phyloP scores from a whole-genome alignment of 257 asterid species.

The Solanum megistacrolobum region DNA sequence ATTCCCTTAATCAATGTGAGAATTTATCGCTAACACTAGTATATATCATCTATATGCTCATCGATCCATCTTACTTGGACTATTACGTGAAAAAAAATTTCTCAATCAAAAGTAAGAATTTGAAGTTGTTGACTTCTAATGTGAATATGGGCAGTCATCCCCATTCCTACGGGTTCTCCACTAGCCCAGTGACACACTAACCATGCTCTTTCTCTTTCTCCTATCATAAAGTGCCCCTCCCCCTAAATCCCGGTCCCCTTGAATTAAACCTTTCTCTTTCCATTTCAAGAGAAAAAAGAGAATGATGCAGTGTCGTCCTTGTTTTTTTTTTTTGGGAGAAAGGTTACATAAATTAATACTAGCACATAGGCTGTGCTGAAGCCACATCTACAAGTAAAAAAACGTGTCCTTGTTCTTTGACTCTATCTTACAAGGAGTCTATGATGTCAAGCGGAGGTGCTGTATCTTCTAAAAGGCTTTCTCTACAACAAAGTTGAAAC shows the following conservation, averaged over 20 bases:
- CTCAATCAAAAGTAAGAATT: background rate
- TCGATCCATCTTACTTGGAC: background rate
- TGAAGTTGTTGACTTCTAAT: background rate
- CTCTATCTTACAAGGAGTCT: background rate
- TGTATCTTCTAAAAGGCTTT: background rate
- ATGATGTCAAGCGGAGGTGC: background rate
- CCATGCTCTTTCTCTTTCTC: background rate
- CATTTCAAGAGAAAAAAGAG: background rate
- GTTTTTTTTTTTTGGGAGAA: background rate
- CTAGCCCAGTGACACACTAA: background rate
- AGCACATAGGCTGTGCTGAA: background rate
- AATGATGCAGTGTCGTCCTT: background rate
- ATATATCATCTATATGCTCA: background rate
- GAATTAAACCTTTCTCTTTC: background rate
- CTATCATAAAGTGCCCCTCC: background rate
- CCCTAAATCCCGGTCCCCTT: background rate
- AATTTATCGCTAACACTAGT: background rate
- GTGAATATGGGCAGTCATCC: background rate
- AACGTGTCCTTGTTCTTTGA: background rate
- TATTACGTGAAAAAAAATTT: background rate
- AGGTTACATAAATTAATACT: background rate
- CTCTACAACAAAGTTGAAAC: background rate
- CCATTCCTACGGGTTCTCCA: background rate
- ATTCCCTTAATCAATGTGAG: background rate
- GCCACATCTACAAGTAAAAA: background rate